Base-by-base conservation (phyloP, 2,329 filamentous ascomycete genomes). In the Ophiostoma perfectum region DNA sequence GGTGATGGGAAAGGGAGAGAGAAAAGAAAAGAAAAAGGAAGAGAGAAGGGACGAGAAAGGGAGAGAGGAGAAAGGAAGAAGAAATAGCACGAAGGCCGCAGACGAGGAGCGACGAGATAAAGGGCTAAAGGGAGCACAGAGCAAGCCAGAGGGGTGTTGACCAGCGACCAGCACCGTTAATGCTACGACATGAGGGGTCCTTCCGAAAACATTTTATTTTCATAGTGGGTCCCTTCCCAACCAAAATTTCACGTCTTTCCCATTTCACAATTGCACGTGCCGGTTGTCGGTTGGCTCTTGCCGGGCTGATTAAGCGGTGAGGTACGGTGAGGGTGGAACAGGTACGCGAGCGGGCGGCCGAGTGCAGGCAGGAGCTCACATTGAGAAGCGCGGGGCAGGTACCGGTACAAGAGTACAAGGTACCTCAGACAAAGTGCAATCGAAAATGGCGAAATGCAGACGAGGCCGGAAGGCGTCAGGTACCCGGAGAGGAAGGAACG, bases 271-370 rank as follows among this genome's bases (percentile, higher is more conserved):
- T 63, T 7, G 60, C 60, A 63, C 60, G 60, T 63, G 60, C 60
- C 60, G 60, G 60, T 39, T 63, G 60, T 63, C 60, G 60, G 60
- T 63, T 63, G 60, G 39, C 60, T 42, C 60, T 63, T 63, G 60
- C 60, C 60, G 60, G 58, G 60, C 14, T 44, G 14, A 5, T 18
- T 39, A 14, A 27, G 55, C 55, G 55, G 55, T 60, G 55, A 60
- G 38, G 2, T 27, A 55, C 55, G 27, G 55, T 5, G 27, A 60
- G 55, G 7, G 55, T 58, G 16, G 42, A 12, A 45, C 14, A 12
- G 42, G 9, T 45, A 45, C 42, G 14, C 14, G 42, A 11, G 14
- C 42, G 14, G 9, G 42, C 42, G 42, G 42, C 2, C 49, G 27
- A 11, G 49, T 27, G 27, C 45, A 39, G 27, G 27, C 9, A 39